These are phyloP conservation scores for Phanerochaete sordida DNA, from an alignment of 768 basidiomycete species.

Conservation along the genomic window DNA sequence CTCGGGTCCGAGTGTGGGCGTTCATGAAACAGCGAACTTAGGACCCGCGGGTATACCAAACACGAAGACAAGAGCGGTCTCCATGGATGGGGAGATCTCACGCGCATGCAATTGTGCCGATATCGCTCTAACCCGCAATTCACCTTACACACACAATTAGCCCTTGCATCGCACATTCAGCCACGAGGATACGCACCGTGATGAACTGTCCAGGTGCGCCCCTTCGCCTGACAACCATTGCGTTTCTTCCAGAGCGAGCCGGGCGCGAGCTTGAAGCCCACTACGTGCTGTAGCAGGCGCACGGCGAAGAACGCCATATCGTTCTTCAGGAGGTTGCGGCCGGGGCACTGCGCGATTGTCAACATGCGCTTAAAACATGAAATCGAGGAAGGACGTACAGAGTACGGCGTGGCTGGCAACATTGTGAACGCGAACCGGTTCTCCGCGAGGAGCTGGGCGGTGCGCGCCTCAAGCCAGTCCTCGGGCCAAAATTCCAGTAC, in stretches of 20 bases:
- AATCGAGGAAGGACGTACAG: slow-evolving; percentile 27
- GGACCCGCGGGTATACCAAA: no score
- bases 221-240: slow-evolving; percentile 30
- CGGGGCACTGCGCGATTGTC: not conserved
- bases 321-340: slow-evolving; percentile 47
- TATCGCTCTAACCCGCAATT: slow-evolving; percentile 40
- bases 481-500: slow-evolving; percentile 54
- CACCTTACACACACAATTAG: slow-evolving; percentile 12
- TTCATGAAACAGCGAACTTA: no score
- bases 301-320: slow-evolving; percentile 50
- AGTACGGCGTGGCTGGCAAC: slow-evolving; percentile 63
- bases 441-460: slow-evolving; percentile 45
- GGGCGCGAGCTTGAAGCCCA: slow-evolving; percentile 34
- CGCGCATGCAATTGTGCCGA: no score
- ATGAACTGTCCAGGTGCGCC: slow-evolving; percentile 40
- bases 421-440: slow-evolving; percentile 69
- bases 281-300: slow-evolving; percentile 47
- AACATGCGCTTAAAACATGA: slow-evolving; percentile 14
- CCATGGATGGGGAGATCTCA: no score
- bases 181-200: slow-evolving; percentile 17
- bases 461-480: slow-evolving; percentile 55
- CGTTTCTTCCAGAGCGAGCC: slow-evolving; percentile 34
- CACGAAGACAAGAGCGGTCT: no score
- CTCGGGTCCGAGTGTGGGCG: no score
- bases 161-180: not conserved